phyloP scores from a whole-genome alignment of 2,329 filamentous ascomycete species.

The Coleophoma eucalyptorum region DNA sequence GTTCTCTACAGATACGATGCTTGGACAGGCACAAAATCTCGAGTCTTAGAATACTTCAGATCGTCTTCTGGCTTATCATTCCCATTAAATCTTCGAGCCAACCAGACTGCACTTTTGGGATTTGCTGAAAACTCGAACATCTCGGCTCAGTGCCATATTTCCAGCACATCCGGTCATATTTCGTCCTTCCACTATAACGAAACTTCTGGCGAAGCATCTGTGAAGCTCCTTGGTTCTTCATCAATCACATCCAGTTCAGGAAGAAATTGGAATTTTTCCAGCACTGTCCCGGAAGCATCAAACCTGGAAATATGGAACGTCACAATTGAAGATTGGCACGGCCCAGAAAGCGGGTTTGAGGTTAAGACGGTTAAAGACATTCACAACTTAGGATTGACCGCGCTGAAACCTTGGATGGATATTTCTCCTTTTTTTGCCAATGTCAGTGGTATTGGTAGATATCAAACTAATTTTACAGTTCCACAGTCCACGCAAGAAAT shows the following conservation, averaged over 20 bases:
- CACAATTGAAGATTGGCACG: neutral
- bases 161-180: neutral
- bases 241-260: neutral
- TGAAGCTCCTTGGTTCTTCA: no score
- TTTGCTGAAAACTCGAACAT: no score
- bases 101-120: no score
- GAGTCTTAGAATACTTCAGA: neutral
- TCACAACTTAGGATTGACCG: neutral
- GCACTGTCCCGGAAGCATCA: neutral
- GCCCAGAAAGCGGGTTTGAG: neutral
- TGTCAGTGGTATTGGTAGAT: neutral
- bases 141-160: no score
- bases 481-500: neutral
- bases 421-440: neutral
- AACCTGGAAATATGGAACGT: neutral
- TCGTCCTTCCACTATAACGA: no score
- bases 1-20: constrained; percentile 3
- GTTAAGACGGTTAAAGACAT: neutral
- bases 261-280: neutral
- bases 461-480: neutral
- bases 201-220: no score
- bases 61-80: neutral
- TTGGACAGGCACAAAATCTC: constrained; percentile 2
- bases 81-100: neutral
- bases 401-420: neutral